A percentile compares a stretch with the other conserved stretches of the same genome.
phyloP scores from a whole-genome alignment of 78 protist species.

The Corallochytrium limacisporum region DNA sequence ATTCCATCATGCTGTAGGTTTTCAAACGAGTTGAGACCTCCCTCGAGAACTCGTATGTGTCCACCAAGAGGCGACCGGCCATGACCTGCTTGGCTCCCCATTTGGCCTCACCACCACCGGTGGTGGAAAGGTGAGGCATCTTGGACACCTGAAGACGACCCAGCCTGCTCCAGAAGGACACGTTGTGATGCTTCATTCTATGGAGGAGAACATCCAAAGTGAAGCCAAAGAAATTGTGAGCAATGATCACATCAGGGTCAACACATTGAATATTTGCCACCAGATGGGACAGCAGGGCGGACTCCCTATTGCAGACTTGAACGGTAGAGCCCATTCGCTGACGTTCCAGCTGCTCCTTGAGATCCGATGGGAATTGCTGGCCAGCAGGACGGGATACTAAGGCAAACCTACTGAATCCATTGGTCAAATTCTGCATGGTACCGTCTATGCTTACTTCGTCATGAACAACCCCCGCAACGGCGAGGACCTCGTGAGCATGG shows the following conservation, averaged over 20 bases:
- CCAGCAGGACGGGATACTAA: too few species aligned
- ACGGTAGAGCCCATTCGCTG: constrained; percentile 3
- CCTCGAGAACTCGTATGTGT: not conserved
- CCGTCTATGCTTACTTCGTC: not conserved
- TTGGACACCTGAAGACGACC: constrained; percentile 60
- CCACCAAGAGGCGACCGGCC: not conserved
- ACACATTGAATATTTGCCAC: constrained; percentile 22
- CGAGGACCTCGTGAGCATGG: too few species aligned
- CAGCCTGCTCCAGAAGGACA: constrained; percentile 60
- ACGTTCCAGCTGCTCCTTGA: constrained; percentile 14
- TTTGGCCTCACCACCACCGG: not conserved
- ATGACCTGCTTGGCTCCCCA: not conserved
- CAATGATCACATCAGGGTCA: constrained; percentile 69
- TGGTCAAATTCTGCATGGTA: constrained; percentile 8
- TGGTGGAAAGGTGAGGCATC: constrained; percentile 18
- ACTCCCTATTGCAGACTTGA: constrained; percentile 19
- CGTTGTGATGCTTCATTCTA: constrained; percentile 46
- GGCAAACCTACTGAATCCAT: too few species aligned
- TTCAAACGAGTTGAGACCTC: not conserved
- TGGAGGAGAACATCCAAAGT: constrained; percentile 77
- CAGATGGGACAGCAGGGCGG: constrained; percentile 19
- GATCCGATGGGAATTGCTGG: not conserved
- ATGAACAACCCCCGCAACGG: not conserved
- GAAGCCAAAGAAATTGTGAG: constrained; percentile 71
- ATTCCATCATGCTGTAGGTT: too few species aligned